Conservation (phyloP, 1,284 basidiomycete genomes). For the Papiliotrema nemorosa region DNA sequence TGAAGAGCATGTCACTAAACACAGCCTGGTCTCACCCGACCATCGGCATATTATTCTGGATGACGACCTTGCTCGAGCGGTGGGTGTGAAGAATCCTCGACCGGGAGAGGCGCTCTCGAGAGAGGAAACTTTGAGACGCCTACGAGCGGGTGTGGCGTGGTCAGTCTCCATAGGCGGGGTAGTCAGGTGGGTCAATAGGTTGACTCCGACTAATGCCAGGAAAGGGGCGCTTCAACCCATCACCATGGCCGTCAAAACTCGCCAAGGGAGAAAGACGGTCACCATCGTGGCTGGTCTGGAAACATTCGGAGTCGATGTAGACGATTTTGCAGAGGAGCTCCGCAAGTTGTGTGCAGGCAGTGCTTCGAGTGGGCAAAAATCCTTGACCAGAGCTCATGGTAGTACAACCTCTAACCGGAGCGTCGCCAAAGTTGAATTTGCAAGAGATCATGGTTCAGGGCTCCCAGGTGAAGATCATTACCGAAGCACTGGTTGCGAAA, state of each 20-base stretch:
- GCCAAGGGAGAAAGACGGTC: slow-evolving; percentile 70
- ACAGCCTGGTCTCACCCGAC: slow-evolving; percentile 65
- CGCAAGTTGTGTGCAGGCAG: slow-evolving; percentile 70
- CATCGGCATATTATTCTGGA: slow-evolving; percentile 69
- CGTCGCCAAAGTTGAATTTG: slow-evolving; percentile 41
- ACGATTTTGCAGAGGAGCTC: slow-evolving; percentile 74
- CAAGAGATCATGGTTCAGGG: slow-evolving; percentile 77
- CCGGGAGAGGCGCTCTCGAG: slow-evolving; percentile 61
- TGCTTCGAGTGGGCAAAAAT: slow-evolving; percentile 60
- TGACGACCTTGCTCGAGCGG: slow-evolving; percentile 54
- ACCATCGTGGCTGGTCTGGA: slow-evolving; percentile 77
- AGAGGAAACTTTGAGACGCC: slow-evolving; percentile 60
- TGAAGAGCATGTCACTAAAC: slow-evolving; percentile 60
- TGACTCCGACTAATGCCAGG: slow-evolving; percentile 48
- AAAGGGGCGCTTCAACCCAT: slow-evolving; percentile 72
- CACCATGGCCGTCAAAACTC: slow-evolving; percentile 62
- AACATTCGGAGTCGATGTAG: slow-evolving; percentile 63
- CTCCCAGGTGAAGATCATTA: slow-evolving; percentile 65
- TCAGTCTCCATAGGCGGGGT: slow-evolving; percentile 36
- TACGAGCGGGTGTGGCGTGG: slow-evolving; percentile 34
- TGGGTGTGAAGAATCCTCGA: slow-evolving; percentile 53
- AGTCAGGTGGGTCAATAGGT: slow-evolving; percentile 28
- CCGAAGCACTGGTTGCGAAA: slow-evolving; percentile 61
- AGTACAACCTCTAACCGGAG: slow-evolving; percentile 44
- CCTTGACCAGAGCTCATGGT: not conserved